Percentiles rank a stretch among this genome's conserved stretches.
phyloP scores from a whole-genome alignment of 768 basidiomycete genomes.

The Cubamyces sp. region DNA sequence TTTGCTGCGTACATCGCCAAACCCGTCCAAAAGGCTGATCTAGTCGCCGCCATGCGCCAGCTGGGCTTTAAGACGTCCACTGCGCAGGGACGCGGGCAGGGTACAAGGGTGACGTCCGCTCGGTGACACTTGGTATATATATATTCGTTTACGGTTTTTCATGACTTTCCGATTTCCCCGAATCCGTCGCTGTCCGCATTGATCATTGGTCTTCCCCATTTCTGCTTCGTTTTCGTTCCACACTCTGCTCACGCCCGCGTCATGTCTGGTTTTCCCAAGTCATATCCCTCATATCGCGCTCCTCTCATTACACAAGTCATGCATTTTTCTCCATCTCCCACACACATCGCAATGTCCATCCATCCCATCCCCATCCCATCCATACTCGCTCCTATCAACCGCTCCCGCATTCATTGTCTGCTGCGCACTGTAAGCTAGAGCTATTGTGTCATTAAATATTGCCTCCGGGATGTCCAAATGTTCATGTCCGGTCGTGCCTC shows the following conservation, averaged over 20 bases:
- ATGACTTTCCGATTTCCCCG: constrained; percentile 8
- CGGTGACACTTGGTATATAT: constrained; percentile 27
- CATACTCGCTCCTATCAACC: constrained; percentile 12
- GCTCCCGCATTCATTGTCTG: constrained; percentile 23
- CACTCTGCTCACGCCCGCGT: constrained; percentile 26
- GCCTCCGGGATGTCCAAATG: neutral
- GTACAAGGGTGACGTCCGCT: constrained; percentile 24
- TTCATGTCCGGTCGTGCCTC: no score
- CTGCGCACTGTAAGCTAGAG: constrained; percentile 37
- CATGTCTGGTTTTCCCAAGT: constrained; percentile 21
- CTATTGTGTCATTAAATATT: constrained; percentile 33
- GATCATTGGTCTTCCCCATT: constrained; percentile 15
- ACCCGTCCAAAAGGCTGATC: constrained; percentile 86
- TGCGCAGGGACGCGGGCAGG: constrained; percentile 48
- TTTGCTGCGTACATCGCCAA: constrained; percentile 86
- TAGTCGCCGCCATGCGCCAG: constrained; percentile 78
- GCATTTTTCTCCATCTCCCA: constrained; percentile 27
- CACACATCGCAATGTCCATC: constrained; percentile 24
- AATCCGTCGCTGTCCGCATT: constrained; percentile 25
- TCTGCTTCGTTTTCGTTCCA: constrained; percentile 25
- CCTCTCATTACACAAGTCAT: constrained; percentile 27
- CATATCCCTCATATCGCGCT: constrained; percentile 24
- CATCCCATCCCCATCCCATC: constrained; percentile 24
- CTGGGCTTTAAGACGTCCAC: constrained; percentile 91
- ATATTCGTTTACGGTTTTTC: constrained; percentile 19